Conservation (phyloP, 73 alveolate species). For the Tetrahymena malaccensis region DNA sequence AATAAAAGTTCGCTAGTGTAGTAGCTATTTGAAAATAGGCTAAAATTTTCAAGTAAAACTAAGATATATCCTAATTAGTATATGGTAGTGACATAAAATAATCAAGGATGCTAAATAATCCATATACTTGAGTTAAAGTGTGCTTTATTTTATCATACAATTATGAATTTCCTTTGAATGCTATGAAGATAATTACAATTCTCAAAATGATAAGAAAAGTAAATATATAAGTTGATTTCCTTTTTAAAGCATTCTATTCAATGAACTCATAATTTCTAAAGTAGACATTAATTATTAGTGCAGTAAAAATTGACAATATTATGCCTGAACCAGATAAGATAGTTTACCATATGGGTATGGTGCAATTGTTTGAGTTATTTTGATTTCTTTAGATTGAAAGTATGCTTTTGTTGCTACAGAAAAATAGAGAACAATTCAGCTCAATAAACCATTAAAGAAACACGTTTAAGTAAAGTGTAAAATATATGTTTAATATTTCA, state of each 20-base stretch:
- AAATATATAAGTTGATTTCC: not conserved
- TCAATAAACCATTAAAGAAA: not conserved
- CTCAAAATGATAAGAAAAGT: not conserved
- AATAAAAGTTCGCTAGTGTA: not conserved
- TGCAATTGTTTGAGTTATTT: not conserved
- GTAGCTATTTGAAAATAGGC: not conserved
- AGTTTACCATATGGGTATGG: not conserved
- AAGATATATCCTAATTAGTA: not conserved
- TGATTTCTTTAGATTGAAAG: not conserved
- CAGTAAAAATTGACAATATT: not conserved
- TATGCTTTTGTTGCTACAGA: not conserved
- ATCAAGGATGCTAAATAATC: not conserved
- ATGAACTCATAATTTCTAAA: not conserved
- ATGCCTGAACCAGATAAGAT: not conserved
- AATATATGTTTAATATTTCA: not conserved
- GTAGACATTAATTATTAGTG: not conserved
- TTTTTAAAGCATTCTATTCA: not conserved
- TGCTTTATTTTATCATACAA: not conserved
- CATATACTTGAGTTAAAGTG: not conserved
- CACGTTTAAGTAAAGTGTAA: not conserved
- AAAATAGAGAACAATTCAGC: not conserved
- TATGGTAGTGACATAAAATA: not conserved
- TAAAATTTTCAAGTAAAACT: not conserved
- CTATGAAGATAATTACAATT: not conserved
- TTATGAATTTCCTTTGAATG: not conserved